Conservation (phyloP, 2,329 filamentous ascomycete genomes). For the Pleoardoris graminearum region DNA sequence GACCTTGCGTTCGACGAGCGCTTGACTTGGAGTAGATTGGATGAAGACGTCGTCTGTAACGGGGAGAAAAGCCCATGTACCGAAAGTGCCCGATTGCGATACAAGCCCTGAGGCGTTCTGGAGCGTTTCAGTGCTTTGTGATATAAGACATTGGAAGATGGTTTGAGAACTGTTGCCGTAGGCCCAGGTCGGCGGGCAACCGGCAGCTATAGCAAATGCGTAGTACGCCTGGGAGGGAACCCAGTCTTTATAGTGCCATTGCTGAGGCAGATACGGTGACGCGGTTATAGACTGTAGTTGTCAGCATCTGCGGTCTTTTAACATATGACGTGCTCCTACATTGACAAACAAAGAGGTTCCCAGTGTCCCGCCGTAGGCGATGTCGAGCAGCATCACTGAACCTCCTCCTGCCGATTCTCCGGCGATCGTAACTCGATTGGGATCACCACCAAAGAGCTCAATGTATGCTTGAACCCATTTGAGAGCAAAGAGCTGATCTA, state of each 20-base stretch:
- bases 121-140: slow-evolving; percentile 41
- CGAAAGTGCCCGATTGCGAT: slow-evolving; percentile 41
- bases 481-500: slow-evolving; percentile 56
- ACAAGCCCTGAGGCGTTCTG: slow-evolving; percentile 45
- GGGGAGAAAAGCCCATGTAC: slow-evolving; percentile 51
- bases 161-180: slow-evolving; percentile 31
- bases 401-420: slow-evolving; percentile 47
- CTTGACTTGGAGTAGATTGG: slow-evolving; percentile 43
- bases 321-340: slow-evolving; percentile 21
- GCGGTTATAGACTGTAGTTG: slow-evolving; percentile 34
- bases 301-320: not conserved
- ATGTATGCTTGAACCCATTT: slow-evolving; percentile 58
- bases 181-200: slow-evolving; percentile 27
- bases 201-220: slow-evolving; percentile 45
- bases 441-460: slow-evolving; percentile 30
- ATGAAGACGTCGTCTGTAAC: slow-evolving; percentile 50
- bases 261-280: slow-evolving; percentile 59
- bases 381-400: slow-evolving; percentile 28
- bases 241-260: slow-evolving; percentile 55
- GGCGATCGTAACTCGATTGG: slow-evolving; percentile 35
- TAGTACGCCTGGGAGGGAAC: slow-evolving; percentile 53
- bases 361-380: slow-evolving; percentile 37
- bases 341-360: slow-evolving; percentile 44
- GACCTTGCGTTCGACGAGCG: slow-evolving; percentile 41
- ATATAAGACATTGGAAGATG: slow-evolving; percentile 50